These are phyloP conservation scores for Zizania palustris DNA, from an alignment of 202 grass and related monocot genomes.

Conservation along the genomic window DNA sequence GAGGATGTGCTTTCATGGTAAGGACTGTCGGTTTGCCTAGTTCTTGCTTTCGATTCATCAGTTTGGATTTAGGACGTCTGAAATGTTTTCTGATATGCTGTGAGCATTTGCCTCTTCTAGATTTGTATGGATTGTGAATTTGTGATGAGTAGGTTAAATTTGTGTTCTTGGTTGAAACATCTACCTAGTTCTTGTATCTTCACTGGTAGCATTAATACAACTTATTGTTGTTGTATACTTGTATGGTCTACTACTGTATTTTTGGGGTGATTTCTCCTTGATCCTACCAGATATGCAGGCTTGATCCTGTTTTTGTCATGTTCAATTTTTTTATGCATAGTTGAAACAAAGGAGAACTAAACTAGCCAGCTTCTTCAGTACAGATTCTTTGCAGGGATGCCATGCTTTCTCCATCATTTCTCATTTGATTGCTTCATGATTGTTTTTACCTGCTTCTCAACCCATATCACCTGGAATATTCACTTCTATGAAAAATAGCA, in stretches of 20 bases:
- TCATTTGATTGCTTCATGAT: slow-evolving; percentile 44
- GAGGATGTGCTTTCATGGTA: slow-evolving; percentile 18
- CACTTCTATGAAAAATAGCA: not conserved
- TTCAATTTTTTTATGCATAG: not conserved
- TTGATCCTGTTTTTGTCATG: not conserved
- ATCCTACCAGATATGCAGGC: not conserved
- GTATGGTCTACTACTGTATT: too few species aligned
- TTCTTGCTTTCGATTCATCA: not conserved
- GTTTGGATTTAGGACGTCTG: not conserved
- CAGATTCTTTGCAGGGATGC: not conserved
- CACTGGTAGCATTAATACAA: not conserved
- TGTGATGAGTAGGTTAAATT: not conserved
- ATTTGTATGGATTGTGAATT: not conserved
- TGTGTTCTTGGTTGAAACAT: not conserved
- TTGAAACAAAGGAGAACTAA: not conserved
- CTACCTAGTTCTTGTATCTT: not conserved
- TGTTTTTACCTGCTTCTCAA: slow-evolving; percentile 5
- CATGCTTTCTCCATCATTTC: slow-evolving; percentile 13
- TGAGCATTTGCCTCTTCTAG: not conserved
- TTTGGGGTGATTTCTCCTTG: not conserved
- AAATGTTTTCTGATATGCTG: not conserved
- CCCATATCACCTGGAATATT: slow-evolving; percentile 14
- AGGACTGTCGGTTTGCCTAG: not conserved
- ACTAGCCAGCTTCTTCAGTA: not conserved
- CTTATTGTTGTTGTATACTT: too few species aligned